Evolutionary conservation across 164 flowering plant genomes (phyloP).

Genomic region (Cinnamomum chago): DNA sequence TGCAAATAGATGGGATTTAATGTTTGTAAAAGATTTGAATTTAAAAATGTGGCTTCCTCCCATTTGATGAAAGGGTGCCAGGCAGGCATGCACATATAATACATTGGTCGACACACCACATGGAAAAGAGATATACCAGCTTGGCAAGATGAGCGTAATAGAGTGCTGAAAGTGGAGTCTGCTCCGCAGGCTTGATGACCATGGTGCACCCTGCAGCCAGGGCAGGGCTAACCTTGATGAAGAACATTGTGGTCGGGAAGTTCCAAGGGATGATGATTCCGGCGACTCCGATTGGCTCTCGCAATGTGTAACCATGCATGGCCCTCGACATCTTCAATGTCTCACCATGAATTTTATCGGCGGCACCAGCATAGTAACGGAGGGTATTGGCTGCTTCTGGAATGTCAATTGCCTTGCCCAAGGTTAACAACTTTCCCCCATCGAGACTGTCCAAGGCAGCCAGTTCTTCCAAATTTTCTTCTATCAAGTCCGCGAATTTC

Average conservation of each 20-base stretch:
- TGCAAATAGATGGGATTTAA: no score
- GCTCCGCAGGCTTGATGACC: conserved; percentile 84
- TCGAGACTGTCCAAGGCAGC: conserved; percentile 59
- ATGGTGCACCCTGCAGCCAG: conserved; percentile 88
- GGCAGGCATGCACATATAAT: neutral
- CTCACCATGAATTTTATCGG: conserved; percentile 79
- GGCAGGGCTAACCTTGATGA: conserved; percentile 59
- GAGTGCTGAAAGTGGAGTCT: conserved; percentile 78
- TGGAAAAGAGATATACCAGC: conserved; percentile 30
- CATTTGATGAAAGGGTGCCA: neutral
- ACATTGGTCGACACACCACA: no score
- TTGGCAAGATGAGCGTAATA: conserved; percentile 71
- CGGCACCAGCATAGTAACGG: conserved; percentile 82
- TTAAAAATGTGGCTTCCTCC: no score
- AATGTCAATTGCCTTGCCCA: conserved; percentile 39
- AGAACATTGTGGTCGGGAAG: conserved; percentile 35
- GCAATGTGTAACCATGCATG: conserved; percentile 59
- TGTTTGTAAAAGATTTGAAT: no score
- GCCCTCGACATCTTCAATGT: conserved; percentile 54
- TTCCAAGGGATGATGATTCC: conserved; percentile 90
- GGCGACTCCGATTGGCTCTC: conserved; percentile 78
- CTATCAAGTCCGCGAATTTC: conserved; percentile 69
- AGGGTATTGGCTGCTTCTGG: conserved; percentile 35
- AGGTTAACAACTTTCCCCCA: conserved; percentile 51
- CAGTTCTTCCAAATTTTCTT: conserved; percentile 54